phyloP scores from a whole-genome alignment of 1,284 basidiomycete species.

The Psilocybe mexicana region DNA sequence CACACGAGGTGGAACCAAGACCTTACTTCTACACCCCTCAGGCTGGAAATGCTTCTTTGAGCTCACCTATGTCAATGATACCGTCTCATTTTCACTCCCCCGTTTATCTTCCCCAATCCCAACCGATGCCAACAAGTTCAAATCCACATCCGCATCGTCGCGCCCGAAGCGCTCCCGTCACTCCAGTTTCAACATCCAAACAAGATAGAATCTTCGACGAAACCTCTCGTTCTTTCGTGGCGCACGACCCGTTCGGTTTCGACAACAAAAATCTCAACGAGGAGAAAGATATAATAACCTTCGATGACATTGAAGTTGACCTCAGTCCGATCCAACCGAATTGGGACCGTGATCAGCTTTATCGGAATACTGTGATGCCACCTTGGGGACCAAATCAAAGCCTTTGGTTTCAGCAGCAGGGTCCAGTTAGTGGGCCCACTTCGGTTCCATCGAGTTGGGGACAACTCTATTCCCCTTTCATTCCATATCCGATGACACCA shows the following conservation, averaged over 20 bases:
- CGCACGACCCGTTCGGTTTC: neutral
- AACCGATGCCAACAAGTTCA: too few species aligned
- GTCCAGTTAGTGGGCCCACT: neutral
- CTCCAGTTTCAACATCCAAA: too few species aligned
- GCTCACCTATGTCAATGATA: neutral
- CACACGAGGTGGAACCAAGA: neutral
- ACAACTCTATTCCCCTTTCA: too few species aligned
- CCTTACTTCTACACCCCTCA: neutral
- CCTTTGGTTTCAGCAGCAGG: neutral
- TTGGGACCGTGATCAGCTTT: neutral
- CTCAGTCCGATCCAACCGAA: neutral
- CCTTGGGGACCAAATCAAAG: neutral
- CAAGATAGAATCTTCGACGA: neutral
- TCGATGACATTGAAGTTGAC: neutral
- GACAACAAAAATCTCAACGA: neutral
- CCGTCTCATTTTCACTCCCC: too few species aligned
- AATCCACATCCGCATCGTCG: too few species aligned
- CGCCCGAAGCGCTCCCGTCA: too few species aligned
- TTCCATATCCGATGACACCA: too few species aligned
- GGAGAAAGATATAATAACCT: neutral
- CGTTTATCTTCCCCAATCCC: too few species aligned
- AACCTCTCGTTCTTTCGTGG: neutral
- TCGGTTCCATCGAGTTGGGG: too few species aligned
- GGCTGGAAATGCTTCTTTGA: neutral
- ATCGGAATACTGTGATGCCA: neutral